These are phyloP conservation scores for Lachancea mirantina DNA, from an alignment of 805 yeast genomes.

Conservation along the genomic window DNA sequence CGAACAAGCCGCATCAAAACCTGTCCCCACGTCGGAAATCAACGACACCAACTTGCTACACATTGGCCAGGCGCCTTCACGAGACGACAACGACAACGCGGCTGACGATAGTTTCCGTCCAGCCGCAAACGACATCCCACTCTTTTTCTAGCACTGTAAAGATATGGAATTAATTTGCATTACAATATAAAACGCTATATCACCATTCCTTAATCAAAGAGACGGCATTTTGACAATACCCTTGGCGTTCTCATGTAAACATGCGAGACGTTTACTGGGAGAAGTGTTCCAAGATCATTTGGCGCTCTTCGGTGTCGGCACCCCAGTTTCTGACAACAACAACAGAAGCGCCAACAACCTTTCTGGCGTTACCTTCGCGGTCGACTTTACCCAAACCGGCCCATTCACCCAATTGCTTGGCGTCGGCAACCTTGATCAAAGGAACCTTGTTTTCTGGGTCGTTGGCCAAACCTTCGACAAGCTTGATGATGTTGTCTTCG, in stretches of 20 bases:
- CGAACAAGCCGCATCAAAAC: background rate
- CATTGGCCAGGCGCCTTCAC: background rate
- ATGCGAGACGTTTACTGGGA: slow-evolving; percentile 50
- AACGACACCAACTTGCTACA: slow-evolving; percentile 2
- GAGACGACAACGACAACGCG: background rate
- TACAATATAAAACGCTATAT: slow-evolving; percentile 3
- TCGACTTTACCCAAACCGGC: slow-evolving; percentile 99
- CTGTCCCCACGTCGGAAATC: background rate
- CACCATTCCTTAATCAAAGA: background rate
- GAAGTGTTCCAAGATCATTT: slow-evolving; percentile 92
- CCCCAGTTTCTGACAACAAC: slow-evolving; percentile 99
- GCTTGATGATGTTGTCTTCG: slow-evolving; percentile 92
- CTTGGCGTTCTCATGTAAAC: slow-evolving; percentile 1
- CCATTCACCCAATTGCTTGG: slow-evolving; percentile 99
- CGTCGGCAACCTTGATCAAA: slow-evolving; percentile 98
- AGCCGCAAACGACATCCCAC: slow-evolving; percentile 11
- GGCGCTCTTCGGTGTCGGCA: slow-evolving; percentile 97
- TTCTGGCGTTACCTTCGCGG: slow-evolving; percentile 99
- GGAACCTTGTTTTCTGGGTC: slow-evolving; percentile 96
- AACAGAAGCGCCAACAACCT: slow-evolving; percentile 99
- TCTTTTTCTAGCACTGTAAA: slow-evolving; percentile 7
- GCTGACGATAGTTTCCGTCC: slow-evolving; percentile 6
- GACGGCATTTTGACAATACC: slow-evolving; percentile 2
- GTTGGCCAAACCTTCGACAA: slow-evolving; percentile 98
- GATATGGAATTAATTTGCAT: slow-evolving; percentile 1